Conservation (phyloP, 169 alveolate species). For the Cyclospora cayetanensis region DNA sequence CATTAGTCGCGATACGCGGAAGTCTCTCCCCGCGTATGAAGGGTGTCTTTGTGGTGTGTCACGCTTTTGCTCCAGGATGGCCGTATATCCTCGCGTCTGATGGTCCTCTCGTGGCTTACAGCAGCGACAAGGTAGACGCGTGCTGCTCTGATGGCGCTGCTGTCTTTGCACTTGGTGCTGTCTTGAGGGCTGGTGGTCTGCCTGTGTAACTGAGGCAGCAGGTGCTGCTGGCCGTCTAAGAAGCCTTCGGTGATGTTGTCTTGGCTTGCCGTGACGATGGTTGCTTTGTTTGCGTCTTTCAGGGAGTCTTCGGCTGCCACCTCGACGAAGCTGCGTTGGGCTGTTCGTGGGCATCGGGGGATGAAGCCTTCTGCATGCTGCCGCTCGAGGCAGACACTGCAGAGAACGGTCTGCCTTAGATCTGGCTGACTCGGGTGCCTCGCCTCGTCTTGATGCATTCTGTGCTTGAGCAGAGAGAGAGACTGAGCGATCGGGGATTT, state of each 20-base stretch:
- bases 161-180: neutral
- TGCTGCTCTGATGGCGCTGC: neutral
- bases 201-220: neutral
- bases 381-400: too few species aligned
- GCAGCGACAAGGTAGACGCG: conserved; percentile 16
- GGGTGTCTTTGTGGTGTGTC: too few species aligned
- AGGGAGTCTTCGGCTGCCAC: conserved; percentile 39
- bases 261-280: neutral
- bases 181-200: too few species aligned
- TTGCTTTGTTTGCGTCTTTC: neutral
- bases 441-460: too few species aligned
- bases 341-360: conserved; percentile 27
- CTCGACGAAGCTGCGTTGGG: conserved; percentile 7
- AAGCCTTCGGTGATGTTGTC: neutral
- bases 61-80: neutral
- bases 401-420: too few species aligned
- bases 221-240: neutral
- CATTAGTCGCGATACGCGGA: too few species aligned
- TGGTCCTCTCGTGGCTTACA: conserved; percentile 48
- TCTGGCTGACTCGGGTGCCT: too few species aligned
- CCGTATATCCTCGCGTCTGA: conserved; percentile 40
- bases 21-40: too few species aligned
- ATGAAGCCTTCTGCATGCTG: conserved; percentile 20
- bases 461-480: too few species aligned
- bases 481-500: too few species aligned